phyloP scores from a whole-genome alignment of 345 rosid genomes.

The Camelina hispida region DNA sequence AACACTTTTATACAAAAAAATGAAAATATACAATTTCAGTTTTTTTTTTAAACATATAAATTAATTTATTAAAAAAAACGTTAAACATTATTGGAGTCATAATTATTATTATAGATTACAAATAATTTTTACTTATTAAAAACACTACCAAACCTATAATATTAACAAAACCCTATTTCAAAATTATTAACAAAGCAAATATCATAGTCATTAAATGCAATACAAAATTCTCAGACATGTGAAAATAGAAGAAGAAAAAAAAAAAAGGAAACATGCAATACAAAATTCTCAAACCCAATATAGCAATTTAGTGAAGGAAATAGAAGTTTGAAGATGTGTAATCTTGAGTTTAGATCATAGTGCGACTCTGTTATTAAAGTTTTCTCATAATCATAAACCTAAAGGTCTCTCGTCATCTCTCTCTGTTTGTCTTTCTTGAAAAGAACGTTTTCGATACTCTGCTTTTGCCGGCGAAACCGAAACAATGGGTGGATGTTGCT shows the following conservation, averaged over 20 bases:
- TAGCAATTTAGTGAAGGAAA: too few species aligned
- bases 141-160: neutral
- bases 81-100: too few species aligned
- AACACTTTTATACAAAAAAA: too few species aligned
- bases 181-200: neutral
- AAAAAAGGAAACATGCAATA: too few species aligned
- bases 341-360: neutral
- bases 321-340: neutral
- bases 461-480: neutral
- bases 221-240: too few species aligned
- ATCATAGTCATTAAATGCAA: neutral
- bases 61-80: too few species aligned
- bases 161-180: neutral
- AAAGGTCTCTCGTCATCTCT: neutral
- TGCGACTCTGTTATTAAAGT: neutral
- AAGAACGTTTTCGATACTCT: neutral
- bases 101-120: too few species aligned
- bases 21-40: too few species aligned
- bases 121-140: too few species aligned
- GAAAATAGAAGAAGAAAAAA: too few species aligned
- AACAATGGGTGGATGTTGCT: conserved; percentile 2
- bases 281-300: too few species aligned
- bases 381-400: neutral
- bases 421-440: neutral
- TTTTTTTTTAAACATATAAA: too few species aligned